Percentiles rank a stretch among this genome's conserved stretches.
Conservation (phyloP, 2,329 filamentous ascomycete species). For the Tolypocladium endophyticum region DNA sequence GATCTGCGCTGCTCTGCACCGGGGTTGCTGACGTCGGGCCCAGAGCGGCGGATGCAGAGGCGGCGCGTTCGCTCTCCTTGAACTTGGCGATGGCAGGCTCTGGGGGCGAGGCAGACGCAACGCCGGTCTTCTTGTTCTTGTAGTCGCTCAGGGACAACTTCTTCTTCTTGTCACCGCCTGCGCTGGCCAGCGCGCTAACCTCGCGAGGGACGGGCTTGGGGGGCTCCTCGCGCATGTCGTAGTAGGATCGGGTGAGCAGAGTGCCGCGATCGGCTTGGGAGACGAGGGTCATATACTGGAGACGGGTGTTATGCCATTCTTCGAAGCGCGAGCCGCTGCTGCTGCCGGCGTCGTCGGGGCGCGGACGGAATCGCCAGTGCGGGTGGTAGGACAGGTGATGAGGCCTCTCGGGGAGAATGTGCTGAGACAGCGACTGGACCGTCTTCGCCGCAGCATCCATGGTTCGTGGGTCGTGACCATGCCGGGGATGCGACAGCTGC, state of each 20-base stretch:
- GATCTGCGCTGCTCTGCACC: constrained; percentile 5
- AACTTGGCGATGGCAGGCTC: constrained; percentile 20
- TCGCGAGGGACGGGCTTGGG: constrained; percentile 26
- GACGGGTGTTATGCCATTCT: constrained; percentile 36
- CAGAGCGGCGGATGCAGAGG: constrained; percentile 4
- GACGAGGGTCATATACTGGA: constrained; percentile 48
- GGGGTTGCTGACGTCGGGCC: not conserved
- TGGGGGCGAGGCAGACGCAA: constrained; percentile 24
- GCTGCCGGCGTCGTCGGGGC: constrained; percentile 25
- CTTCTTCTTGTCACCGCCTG: constrained; percentile 37
- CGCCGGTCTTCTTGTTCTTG: constrained; percentile 38
- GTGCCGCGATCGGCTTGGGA: constrained; percentile 48
- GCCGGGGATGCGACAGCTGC: constrained; percentile 15
- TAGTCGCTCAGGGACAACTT: constrained; percentile 50
- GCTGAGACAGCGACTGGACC: constrained; percentile 41
- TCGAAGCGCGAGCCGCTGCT: constrained; percentile 26
- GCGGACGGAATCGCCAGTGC: constrained; percentile 35
- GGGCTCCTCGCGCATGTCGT: constrained; percentile 45
- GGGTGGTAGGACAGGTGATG: constrained; percentile 41
- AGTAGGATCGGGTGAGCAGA: constrained; percentile 45
- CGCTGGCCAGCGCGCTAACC: constrained; percentile 27
- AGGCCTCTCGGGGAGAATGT: constrained; percentile 39
- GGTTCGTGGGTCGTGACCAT: constrained; percentile 29
- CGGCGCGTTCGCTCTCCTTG: constrained; percentile 19
- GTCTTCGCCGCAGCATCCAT: constrained; percentile 51